Evolutionary conservation across 352 stramenopile species (phyloP).

Genomic region (Phytophthora kernoviae): DNA sequence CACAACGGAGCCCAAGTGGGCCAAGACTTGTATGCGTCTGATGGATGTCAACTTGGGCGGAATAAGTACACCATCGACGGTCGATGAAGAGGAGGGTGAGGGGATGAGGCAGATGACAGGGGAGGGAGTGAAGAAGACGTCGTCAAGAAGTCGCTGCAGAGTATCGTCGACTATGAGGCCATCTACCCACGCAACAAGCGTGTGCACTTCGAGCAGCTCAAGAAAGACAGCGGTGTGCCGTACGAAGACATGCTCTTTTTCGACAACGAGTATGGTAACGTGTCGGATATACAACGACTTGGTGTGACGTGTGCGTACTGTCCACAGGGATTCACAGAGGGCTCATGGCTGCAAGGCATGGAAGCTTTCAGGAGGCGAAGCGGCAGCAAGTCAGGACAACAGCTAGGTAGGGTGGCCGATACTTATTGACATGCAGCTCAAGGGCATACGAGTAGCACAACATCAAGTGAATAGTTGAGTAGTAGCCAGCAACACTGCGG

Average conservation of each 20-base stretch:
- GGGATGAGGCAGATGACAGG: neutral
- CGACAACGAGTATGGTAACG: constrained; percentile 92
- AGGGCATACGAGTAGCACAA: no score
- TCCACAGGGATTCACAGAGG: constrained; percentile 70
- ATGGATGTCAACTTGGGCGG: constrained; percentile 55
- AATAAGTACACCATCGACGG: constrained; percentile 51
- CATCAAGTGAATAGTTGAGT: no score
- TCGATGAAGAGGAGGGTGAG: constrained; percentile 9
- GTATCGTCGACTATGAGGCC: constrained; percentile 73
- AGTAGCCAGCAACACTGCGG: no score
- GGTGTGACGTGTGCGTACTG: constrained; percentile 83
- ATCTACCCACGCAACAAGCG: constrained; percentile 89
- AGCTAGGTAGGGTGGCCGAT: no score
- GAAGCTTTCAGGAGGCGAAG: constrained; percentile 64
- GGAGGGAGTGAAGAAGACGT: constrained; percentile 2
- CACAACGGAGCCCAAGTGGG: constrained; percentile 77
- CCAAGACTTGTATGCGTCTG: constrained; percentile 77
- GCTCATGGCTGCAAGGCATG: constrained; percentile 76
- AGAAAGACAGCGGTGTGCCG: constrained; percentile 86
- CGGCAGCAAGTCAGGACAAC: neutral
- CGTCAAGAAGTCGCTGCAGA: constrained; percentile 53
- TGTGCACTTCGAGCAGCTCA: constrained; percentile 92
- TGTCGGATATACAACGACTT: constrained; percentile 61
- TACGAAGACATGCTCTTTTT: constrained; percentile 98
- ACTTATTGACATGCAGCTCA: no score